These are phyloP conservation scores for Boletales sp. DNA, from an alignment of 768 basidiomycete species.

Conservation along the genomic window DNA sequence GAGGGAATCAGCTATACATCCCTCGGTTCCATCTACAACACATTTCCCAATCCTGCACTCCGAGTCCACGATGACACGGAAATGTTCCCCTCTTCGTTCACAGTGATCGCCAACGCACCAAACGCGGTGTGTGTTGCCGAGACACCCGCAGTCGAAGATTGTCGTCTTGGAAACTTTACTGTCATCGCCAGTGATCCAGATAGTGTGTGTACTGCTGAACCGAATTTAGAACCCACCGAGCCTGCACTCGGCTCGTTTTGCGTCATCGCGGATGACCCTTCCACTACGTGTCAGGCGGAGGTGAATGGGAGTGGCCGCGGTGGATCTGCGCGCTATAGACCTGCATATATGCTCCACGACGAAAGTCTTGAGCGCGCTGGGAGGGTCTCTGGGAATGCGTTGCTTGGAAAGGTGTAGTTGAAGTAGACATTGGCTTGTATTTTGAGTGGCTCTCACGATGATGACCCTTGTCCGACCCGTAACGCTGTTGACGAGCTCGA, in stretches of 20 bases:
- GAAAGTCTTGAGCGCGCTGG: constrained; percentile 72
- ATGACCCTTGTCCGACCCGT: constrained; percentile 20
- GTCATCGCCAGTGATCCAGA: constrained; percentile 20
- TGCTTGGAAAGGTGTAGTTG: constrained; percentile 7
- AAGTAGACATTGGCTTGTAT: no score
- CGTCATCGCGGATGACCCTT: constrained; percentile 22
- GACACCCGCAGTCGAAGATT: background rate
- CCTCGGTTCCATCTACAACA: constrained; percentile 92
- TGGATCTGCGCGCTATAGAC: constrained; percentile 47
- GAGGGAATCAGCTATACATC: constrained; percentile 79
- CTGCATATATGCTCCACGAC: constrained; percentile 80
- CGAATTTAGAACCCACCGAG: background rate
- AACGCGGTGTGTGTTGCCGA: constrained; percentile 15
- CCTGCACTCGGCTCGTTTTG: constrained; percentile 9
- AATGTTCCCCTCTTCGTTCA: constrained; percentile 17
- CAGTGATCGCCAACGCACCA: constrained; percentile 19
- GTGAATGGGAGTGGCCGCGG: constrained; percentile 1
- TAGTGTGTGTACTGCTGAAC: constrained; percentile 15
- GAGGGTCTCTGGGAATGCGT: constrained; percentile 36
- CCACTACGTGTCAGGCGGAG: constrained; percentile 15
- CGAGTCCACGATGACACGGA: constrained; percentile 23
- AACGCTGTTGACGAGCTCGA: constrained; percentile 18
- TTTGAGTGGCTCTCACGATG: background rate
- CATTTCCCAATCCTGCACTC: constrained; percentile 88
- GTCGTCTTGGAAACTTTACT: constrained; percentile 5